Percentiles rank a stretch among this genome's conserved stretches.
phyloP scores from a whole-genome alignment of 176 grass and related monocot genomes.

The Dactylis glomerata region DNA sequence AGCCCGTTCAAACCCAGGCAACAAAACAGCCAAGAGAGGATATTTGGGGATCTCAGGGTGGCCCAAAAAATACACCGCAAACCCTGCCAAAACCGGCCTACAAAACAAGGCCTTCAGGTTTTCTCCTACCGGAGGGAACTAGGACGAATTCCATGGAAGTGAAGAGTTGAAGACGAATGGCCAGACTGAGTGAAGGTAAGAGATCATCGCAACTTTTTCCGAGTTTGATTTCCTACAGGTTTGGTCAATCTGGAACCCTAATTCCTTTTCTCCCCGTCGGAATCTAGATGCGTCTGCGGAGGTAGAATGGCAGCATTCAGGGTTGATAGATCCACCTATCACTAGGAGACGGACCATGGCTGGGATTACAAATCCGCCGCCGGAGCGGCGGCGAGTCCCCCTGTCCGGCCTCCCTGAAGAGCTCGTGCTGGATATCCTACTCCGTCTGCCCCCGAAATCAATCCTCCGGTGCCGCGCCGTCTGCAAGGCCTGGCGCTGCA shows the following conservation, averaged over 20 bases:
- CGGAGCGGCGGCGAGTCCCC: background rate
- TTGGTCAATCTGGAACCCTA: background rate
- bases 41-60: too few species aligned
- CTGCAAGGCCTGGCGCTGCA: constrained; percentile 4
- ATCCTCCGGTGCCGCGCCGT: constrained; percentile 3
- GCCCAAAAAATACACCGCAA: too few species aligned
- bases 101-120: background rate
- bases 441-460: constrained; percentile 17
- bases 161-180: background rate
- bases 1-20: too few species aligned
- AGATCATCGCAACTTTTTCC: background rate
- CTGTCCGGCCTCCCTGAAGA: constrained; percentile 4
- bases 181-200: background rate
- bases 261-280: background rate
- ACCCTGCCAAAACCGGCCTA: too few species aligned
- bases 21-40: too few species aligned
- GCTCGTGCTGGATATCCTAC: constrained; percentile 7
- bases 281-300: background rate
- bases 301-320: background rate
- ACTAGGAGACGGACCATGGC: background rate
- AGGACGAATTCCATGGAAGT: background rate
- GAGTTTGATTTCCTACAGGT: background rate
- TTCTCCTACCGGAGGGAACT: background rate
- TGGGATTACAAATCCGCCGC: background rate
- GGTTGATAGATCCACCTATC: background rate